Evolutionary conservation across 2,329 filamentous ascomycete species (phyloP), one percentile per base, ranked within the genome.

Genomic region (Hymenoscyphus repandus): DNA sequence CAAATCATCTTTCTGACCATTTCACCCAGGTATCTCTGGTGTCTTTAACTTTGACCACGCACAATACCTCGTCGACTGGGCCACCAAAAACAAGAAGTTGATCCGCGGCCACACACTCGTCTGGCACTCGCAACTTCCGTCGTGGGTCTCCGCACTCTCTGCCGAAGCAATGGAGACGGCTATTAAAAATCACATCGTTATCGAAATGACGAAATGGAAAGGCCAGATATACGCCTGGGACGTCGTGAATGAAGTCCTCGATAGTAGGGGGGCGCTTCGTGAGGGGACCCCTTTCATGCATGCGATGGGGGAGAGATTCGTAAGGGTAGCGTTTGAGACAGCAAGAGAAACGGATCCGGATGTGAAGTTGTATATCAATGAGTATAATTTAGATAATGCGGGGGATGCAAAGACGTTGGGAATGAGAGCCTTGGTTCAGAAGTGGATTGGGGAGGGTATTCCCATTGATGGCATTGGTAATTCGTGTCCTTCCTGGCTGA

Each of bases 311-410:
- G 83, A 88, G 69, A 77, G 79, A 65, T 88, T 85, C 62, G 79
- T 90, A 47, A 71, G 73, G 18, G 83, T 86, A 60, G 85, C 85
- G 36, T 90, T 89, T 70, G 73, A 78, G 47, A 79, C 85, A 12
- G 86, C 86, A 17, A 77, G 79, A 45, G 73, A 73, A 7, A 84
- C 82, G 11, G 85, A 89, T 64, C 83, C 85, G 2, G 61, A 68
- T 50, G 83, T 82, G 2, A 85, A 84, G 69, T 74, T 89, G 38
- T 90, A 87, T 72, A 86, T 89, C 70, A 90, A 89, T 69, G 85
- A 90, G 66, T 80, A 76, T 69, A 86, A 85, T 68, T 13, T 60
- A 4, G 62, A 82, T 79, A 53, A 49, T 39, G 74, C 82, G 15
- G 74, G 59, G 57, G 75, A 76, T 61, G 41, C 40, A 10, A 50